phyloP scores from a whole-genome alignment of 352 stramenopile genomes.

The Phytophthora idaei region DNA sequence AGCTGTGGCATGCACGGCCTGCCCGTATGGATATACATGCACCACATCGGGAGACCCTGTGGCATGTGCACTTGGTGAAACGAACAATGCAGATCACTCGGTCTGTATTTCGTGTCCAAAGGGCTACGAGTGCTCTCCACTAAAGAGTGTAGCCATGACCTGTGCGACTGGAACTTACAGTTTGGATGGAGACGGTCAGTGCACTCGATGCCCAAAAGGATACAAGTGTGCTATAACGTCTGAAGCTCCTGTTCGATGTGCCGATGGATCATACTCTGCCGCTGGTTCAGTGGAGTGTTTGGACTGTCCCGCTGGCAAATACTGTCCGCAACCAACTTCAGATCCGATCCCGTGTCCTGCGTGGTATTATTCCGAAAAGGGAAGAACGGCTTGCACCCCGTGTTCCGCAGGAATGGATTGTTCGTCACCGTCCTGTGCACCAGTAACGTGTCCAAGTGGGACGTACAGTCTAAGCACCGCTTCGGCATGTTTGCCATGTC shows the following conservation, averaged over 20 bases:
- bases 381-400: conserved; percentile 47
- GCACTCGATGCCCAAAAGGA: conserved; percentile 52
- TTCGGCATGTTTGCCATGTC: conserved; percentile 49
- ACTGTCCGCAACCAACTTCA: conserved; percentile 49
- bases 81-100: conserved; percentile 51
- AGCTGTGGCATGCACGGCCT: conserved; percentile 46
- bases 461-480: conserved; percentile 49
- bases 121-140: conserved; percentile 47
- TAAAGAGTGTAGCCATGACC: conserved; percentile 12
- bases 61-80: conserved; percentile 47
- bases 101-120: conserved; percentile 51
- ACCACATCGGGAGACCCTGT: conserved; percentile 24
- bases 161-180: conserved; percentile 50
- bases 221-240: conserved; percentile 49
- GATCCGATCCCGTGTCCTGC: conserved; percentile 42
- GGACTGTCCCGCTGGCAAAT: conserved; percentile 46
- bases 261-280: conserved; percentile 38
- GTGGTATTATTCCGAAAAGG: conserved; percentile 49
- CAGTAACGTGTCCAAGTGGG: conserved; percentile 44
- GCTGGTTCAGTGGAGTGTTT: conserved; percentile 43
- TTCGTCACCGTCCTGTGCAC: conserved; percentile 35
- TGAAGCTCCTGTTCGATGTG: conserved; percentile 40
- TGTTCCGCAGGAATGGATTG: conserved; percentile 65
- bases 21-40: conserved; percentile 57
- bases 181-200: conserved; percentile 47